Evolutionary conservation across 345 rosid genomes (phyloP).

Genomic region (Garcia nutans): DNA sequence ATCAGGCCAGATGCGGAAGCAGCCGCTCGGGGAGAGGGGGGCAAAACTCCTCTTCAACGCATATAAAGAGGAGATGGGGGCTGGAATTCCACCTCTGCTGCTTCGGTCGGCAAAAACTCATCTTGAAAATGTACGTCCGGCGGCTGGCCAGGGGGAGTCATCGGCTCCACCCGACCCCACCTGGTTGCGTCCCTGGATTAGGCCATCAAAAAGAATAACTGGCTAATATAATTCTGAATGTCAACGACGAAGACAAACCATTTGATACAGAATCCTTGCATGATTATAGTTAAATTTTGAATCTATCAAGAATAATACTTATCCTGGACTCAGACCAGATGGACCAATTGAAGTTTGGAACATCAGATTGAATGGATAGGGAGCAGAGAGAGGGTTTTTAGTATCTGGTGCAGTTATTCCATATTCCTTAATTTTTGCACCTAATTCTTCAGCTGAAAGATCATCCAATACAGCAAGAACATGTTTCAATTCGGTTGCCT

Average conservation of each 20-base stretch:
- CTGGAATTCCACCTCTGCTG: no score
- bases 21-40: no score
- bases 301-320: not conserved
- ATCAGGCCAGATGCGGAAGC: no score
- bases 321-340: slow-evolving; percentile 70
- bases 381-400: not conserved
- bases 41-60: no score
- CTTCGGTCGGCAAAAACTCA: no score
- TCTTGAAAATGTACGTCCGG: no score
- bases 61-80: no score
- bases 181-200: no score
- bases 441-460: slow-evolving; percentile 66
- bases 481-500: slow-evolving; percentile 79
- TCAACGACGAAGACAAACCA: not conserved
- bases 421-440: slow-evolving; percentile 76
- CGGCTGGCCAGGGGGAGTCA: no score
- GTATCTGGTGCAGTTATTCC: slow-evolving; percentile 25
- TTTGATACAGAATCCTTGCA: not conserved
- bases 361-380: not conserved
- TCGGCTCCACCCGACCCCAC: no score
- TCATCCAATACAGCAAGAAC: slow-evolving; percentile 84
- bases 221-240: not conserved
- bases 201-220: not conserved
- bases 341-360: slow-evolving; percentile 6
- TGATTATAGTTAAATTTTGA: not conserved